Percentiles rank a stretch among this genome's conserved stretches.
Evolutionary conservation across 1,139 yeast species (phyloP).

Genomic region (Protomyces pachydermus): DNA sequence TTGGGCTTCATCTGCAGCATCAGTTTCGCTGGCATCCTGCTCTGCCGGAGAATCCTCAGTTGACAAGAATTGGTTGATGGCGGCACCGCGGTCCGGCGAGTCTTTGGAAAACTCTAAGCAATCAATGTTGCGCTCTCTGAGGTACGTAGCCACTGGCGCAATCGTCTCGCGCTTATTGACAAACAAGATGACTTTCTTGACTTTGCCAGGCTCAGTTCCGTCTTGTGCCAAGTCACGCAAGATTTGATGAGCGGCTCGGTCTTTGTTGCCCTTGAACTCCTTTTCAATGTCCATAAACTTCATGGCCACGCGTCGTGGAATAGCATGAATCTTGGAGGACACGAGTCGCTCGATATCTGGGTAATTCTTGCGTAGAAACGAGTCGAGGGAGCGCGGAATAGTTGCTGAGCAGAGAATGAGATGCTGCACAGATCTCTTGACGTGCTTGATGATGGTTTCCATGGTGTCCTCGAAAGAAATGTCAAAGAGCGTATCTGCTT

Average conservation of each 20-base stretch:
- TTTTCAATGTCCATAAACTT: conserved; percentile 61
- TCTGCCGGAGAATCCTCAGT: not conserved
- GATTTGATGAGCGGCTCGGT: conserved; percentile 40
- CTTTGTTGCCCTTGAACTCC: conserved; percentile 21
- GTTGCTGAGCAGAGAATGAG: conserved; percentile 85
- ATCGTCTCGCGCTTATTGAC: conserved; percentile 72
- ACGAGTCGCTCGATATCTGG: conserved; percentile 66
- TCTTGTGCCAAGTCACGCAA: conserved; percentile 79
- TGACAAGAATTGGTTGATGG: conserved; percentile 56
- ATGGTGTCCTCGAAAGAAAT: conserved; percentile 72
- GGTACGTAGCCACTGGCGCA: conserved; percentile 50
- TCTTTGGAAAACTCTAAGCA: conserved; percentile 64
- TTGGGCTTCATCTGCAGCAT: conserved; percentile 29
- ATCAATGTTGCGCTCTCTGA: conserved; percentile 56
- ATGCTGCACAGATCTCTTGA: conserved; percentile 52
- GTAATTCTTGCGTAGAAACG: conserved; percentile 55
- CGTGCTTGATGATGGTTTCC: conserved; percentile 49
- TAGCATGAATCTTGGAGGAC: conserved; percentile 75
- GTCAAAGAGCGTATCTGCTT: conserved; percentile 90
- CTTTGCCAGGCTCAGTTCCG: conserved; percentile 69
- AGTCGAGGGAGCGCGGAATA: conserved; percentile 71
- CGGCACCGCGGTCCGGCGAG: conserved; percentile 54
- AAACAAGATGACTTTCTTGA: conserved; percentile 79
- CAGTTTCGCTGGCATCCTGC: not conserved
- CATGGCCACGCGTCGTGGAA: conserved; percentile 70